phyloP scores from a whole-genome alignment of 2,329 filamentous ascomycete genomes.

The Aschersonia sp. region DNA sequence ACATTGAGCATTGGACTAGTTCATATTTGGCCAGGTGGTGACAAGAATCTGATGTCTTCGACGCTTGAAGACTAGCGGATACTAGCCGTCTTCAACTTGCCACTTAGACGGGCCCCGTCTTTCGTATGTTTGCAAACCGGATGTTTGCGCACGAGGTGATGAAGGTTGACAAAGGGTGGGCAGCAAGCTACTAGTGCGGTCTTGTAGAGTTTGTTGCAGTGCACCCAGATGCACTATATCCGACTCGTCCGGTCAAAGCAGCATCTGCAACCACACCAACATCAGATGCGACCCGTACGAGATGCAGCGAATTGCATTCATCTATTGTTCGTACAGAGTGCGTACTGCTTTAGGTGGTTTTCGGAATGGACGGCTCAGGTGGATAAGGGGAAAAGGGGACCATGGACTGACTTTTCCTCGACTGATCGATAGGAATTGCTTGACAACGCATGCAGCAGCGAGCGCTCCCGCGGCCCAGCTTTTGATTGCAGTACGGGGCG shows the following conservation, averaged over 20 bases:
- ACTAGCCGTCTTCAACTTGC: too few relatives aligned
- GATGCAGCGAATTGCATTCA: not conserved
- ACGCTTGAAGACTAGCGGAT: too few relatives aligned
- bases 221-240: not conserved
- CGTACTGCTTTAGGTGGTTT: not conserved
- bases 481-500: constrained; percentile 3
- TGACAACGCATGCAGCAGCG: not conserved
- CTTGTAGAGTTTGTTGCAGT: not conserved
- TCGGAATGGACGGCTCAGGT: not conserved
- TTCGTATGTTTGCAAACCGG: too few relatives aligned
- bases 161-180: not conserved
- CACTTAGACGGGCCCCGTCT: too few relatives aligned
- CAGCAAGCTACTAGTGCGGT: not conserved
- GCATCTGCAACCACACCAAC: not conserved
- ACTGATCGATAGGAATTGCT: too few relatives aligned
- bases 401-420: not conserved
- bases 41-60: too few relatives aligned
- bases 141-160: too few relatives aligned
- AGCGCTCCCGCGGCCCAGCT: not conserved
- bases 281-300: not conserved
- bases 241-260: not conserved
- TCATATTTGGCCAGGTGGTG: not conserved
- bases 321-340: not conserved
- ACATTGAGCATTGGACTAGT: not conserved
- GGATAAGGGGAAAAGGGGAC: not conserved